These are phyloP conservation scores for Mrakia gelida DNA, from an alignment of 768 basidiomycete species.

Conservation along the genomic window DNA sequence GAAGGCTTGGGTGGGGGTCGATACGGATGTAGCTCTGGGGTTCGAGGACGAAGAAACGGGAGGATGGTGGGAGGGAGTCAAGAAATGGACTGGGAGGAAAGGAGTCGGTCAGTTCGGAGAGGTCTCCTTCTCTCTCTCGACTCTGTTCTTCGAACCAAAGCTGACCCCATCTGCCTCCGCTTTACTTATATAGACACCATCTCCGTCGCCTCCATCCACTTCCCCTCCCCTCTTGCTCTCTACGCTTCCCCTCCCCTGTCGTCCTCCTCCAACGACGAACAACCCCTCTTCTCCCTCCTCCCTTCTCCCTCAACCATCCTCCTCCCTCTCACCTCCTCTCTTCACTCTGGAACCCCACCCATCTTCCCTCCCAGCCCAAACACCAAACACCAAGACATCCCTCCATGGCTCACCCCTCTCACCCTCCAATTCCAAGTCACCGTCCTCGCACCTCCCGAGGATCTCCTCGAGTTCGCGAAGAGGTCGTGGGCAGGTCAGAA, in stretches of 20 bases:
- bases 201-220: not conserved
- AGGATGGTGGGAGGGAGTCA: conserved; percentile 35
- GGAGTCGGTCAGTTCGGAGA: not conserved
- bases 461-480: conserved; percentile 38
- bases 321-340: conserved; percentile 28
- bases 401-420: conserved; percentile 38
- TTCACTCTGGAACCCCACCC: conserved; percentile 14
- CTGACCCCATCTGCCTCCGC: not conserved
- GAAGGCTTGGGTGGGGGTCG: conserved; percentile 38
- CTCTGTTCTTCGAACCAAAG: too few relatives aligned
- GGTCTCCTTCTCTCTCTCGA: not conserved
- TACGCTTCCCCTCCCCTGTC: not conserved
- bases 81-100: conserved; percentile 40
- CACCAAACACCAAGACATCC: not conserved
- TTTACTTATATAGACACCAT: not conserved
- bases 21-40: conserved; percentile 40
- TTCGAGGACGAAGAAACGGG: conserved; percentile 29
- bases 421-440: conserved; percentile 34
- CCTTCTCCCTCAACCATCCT: conserved; percentile 1
- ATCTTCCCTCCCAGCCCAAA: conserved; percentile 24
- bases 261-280: not conserved
- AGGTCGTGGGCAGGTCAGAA: conserved; percentile 37
- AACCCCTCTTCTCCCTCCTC: conserved; percentile 6
- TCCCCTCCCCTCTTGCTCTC: not conserved
- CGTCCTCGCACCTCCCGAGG: conserved; percentile 36